Base-by-base conservation (phyloP, 257 asterid genomes). In the Echium plantagineum region DNA sequence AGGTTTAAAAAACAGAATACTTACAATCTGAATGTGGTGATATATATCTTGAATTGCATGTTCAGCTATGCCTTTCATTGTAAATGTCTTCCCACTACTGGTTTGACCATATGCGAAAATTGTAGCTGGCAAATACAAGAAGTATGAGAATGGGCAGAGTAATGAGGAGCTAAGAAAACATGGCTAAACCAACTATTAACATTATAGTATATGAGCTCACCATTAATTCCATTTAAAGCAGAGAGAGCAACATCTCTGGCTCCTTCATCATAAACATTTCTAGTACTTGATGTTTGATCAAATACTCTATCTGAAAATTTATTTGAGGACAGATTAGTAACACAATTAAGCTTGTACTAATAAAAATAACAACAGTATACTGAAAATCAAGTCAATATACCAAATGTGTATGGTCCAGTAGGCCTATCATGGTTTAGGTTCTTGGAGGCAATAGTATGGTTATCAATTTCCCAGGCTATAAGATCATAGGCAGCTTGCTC, bases 101-200 rank as follows among this genome's bases (percentile, higher is more conserved):
- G 96, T 93, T 78, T 93, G 97, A 54, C 97, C 98, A 71, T 89
- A 93, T 10, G 97, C 96, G 67, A 91, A 93, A 58, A 93, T 82
- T 20, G 98, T 93, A 46, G 96, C 98, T 91, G 88, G 74, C 63
- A 49, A 64, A 60, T 52, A 51, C 21, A 61, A 61, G 58, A 49
- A 22, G 57, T 48, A 58, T 58, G 47, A 58, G 55, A 59, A 38
- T 35, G 12, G 12, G 46, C 46, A 31, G 10, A 35, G 46, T 35
- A 9, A 35, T 35, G 2, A 35, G 2, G 26, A 24, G 26, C 9
- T 31, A 31, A 31, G 9, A 31, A 31, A 31, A 31, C 26, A 24
- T 24, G 48, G 8, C 48, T 7, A 38, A 38, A 9, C 48, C 48
- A 38, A 7, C 16, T 59, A 47, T 16, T 19, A 8, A 61, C 64